These are phyloP conservation scores for Stygiomarasmius scandens DNA, from an alignment of 1,284 basidiomycete species.

Conservation along the genomic window DNA sequence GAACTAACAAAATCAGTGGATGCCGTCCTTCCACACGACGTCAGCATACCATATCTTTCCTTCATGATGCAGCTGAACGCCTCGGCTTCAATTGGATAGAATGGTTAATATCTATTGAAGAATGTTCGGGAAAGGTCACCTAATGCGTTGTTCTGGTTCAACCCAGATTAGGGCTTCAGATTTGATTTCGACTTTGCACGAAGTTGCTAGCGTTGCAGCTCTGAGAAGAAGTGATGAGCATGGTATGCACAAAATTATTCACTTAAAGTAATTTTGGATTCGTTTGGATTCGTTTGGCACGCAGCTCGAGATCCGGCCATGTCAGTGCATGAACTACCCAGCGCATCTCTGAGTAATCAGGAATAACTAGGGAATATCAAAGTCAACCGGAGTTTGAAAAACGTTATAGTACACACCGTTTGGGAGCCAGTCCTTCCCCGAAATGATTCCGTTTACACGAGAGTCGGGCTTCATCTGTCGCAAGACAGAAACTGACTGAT, in stretches of 20 bases:
- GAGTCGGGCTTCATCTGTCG: slow-evolving; percentile 71
- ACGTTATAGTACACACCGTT: slow-evolving; percentile 50
- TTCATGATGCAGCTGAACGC: slow-evolving; percentile 47
- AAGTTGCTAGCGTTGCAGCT: slow-evolving; percentile 72
- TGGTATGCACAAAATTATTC: no score
- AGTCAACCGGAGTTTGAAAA: neutral
- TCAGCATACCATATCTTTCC: slow-evolving; percentile 40
- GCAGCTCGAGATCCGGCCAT: slow-evolving; percentile 50
- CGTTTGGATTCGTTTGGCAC: slow-evolving; percentile 53
- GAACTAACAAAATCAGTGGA: slow-evolving; percentile 68
- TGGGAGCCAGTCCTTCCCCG: slow-evolving; percentile 61
- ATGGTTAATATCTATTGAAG: neutral
- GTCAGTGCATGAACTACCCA: slow-evolving; percentile 72
- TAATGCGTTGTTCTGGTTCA: slow-evolving; percentile 64
- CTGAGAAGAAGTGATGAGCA: slow-evolving; percentile 39
- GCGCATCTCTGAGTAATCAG: slow-evolving; percentile 71
- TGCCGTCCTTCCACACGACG: slow-evolving; percentile 42
- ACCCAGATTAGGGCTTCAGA: slow-evolving; percentile 50
- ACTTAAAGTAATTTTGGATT: no score
- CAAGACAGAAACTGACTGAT: slow-evolving; percentile 72
- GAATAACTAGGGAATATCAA: slow-evolving; percentile 60
- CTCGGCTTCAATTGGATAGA: slow-evolving; percentile 36
- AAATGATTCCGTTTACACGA: slow-evolving; percentile 68
- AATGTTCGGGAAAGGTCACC: slow-evolving; percentile 38
- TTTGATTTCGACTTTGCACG: slow-evolving; percentile 59